Base-by-base conservation (phyloP, 805 yeast species). In the Ogataea wickerhamii region DNA sequence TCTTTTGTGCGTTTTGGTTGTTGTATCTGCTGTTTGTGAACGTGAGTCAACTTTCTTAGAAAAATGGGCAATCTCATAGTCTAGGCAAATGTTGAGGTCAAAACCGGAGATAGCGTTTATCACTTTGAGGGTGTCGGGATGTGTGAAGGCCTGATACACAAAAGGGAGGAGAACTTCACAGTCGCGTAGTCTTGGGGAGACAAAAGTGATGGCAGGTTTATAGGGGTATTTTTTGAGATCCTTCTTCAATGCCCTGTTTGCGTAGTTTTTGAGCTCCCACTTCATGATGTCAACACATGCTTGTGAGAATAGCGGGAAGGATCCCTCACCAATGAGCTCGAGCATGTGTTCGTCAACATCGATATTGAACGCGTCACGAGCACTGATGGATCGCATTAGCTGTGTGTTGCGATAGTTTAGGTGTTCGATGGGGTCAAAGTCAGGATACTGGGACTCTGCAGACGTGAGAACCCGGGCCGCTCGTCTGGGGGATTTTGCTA, bases 41-140 rank as follows among this genome's bases (percentile, higher is more conserved):
- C n/a, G n/a, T n/a, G n/a, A n/a, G n/a, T 22, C 25, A 8, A 12
- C 16, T 19, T 36, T 33, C 32, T 43, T 47, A 4, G 59, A 51
- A 37, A 53, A 53, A 43, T 73, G 77, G 3, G 73, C 79, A 27
- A 76, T 62, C 53, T 78, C 82, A 48, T 69, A 75, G 39, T 76
- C 80, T 57, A 66, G 54, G 22, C 73, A 61, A 1, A 68, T 52
- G 26, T 67, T 69, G 36, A 74, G 56, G 7, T 71, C 76, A 21
- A 70, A 72, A 0, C 79, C 80, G 1, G 82, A 74, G 66, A 76
- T 72, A 4, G 52, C 58, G 40, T 69, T 65, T 18, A 78, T 54
- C 28, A 73, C 64, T 27, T 68, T 71, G 42, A 66, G 49, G 2
- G 80, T 72, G 47, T 66, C 63, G 7, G 76, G 74, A 47, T 72